Evolutionary conservation across 2,329 filamentous ascomycete genomes (phyloP), one percentile per base, ranked within the genome.

Genomic region (Bertia moriformis): DNA sequence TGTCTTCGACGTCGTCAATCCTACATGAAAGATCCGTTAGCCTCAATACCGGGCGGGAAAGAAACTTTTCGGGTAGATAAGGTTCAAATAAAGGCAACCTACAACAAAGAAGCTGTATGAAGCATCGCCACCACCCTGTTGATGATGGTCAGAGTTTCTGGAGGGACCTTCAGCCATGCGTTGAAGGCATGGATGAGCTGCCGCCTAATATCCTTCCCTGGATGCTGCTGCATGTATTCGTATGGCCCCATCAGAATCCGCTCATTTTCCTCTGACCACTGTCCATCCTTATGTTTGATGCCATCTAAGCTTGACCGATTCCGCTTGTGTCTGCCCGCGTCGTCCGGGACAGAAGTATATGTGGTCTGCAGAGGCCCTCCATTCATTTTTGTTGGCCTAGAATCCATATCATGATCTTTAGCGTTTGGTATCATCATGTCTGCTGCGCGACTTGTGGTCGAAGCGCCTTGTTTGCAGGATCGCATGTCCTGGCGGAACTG

Each of bases 1-100:
- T 53, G 45, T 69, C 66, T 50, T 69, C 57, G 18, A 69, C 59
- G 43, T 69, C 66, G 45, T 69, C 66, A 47, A 67, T 57, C 10
- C 32, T 35, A 27, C 17, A 14, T 14, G 39, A 39, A 27, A 22
- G 27, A 27, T 14, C 17, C n/a, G 3, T 7, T 18, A 4, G 29
- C 24, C 24, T 29, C 10, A n/a, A n/a, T n/a, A n/a, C n/a, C n/a
- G 18, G 17, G 19, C n/a, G 10, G 22, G 7, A 14, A 35, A 10
- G 17, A 4, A 15, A n/a, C 14, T 19, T 14, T 5, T n/a, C 14
- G 19, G 14, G 32, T 19, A 50, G 56, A 47, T 44, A n/a, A n/a
- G n/a, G n/a, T 61, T 93, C 83, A n/a, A n/a, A n/a, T n/a, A 4
- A 93, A 85, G 56, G 93, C 87, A 59, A 93, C 86, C 41, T 93